Evolutionary conservation across 1,139 yeast species (phyloP), one percentile per base, ranked within the genome.

Genomic region (Debaryomyces fabryi): DNA sequence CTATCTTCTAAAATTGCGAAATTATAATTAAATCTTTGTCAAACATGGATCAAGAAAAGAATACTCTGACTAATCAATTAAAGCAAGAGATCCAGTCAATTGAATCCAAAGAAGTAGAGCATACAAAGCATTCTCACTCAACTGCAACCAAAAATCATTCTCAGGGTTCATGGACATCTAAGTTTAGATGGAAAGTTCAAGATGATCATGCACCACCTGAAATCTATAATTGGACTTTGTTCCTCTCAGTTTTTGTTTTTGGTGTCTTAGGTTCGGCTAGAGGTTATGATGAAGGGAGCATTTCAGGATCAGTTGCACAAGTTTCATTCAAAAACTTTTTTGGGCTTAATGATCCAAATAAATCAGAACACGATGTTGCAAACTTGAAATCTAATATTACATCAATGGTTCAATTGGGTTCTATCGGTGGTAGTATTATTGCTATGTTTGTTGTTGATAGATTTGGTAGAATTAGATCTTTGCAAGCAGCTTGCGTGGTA

Each of bases 351-450:
- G 83, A 79, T 54, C 58, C 65, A 4, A 56, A 59, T 29, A 77
- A 74, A 53, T 48, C 74, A 2, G 67, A 54, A 2, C 54, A 63
- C 42, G 58, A 69, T n/a, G 41, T 76, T 15, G 84, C 85, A 12
- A 69, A 77, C 51, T 59, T 75, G 53, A 76, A 73, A 52, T 80
- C 85, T 7, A 82, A 80, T 57, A 81, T 82, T 55, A 77, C 82
- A 2, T 71, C 85, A 6, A 82, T 83, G 86, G 87, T 82, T 4
- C 85, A 81, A 57, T 62, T 83, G 40, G 87, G 87, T 3, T 76
- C 83, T 24, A 76, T 82, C 49, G 85, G 78, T 36, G 88, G 88
- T 21, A 71, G 82, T 18, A 48, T 82, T 10, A 49, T 81, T 32
- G 83, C 86, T 3, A 69, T 75, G 59, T 72, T 67, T 51, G 59